Percentiles rank a stretch among this genome's conserved stretches.
Conservation (phyloP, 192 early-diverging fungal species). For the Cetraspora pellucida region DNA sequence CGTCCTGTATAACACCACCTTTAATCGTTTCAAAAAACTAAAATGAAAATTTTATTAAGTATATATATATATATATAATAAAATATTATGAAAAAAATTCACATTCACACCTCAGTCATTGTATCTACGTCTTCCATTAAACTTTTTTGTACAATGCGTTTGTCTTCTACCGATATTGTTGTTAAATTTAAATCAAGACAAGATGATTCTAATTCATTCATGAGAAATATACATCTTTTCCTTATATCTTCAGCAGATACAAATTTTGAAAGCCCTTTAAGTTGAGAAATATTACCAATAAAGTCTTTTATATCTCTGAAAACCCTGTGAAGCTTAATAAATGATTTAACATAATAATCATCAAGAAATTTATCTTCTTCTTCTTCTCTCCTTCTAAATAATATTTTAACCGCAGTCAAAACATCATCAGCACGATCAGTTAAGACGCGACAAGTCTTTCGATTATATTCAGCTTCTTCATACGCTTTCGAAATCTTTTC, state of each 20-base stretch:
- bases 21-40: not conserved
- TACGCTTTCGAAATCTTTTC: not conserved
- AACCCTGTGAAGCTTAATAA: not conserved
- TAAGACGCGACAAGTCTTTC: conserved; percentile 20
- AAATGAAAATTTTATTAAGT: not conserved
- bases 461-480: conserved; percentile 23
- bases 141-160: not conserved
- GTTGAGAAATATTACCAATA: conserved; percentile 11
- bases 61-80: not conserved
- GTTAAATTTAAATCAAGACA: not conserved
- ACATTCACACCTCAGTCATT: not conserved
- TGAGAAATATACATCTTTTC: not conserved
- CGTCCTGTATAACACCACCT: not conserved
- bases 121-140: not conserved
- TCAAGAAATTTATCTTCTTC: not conserved
- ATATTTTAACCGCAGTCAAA: not conserved
- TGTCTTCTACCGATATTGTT: conserved; percentile 4
- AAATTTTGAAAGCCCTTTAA: conserved; percentile 14
- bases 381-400: not conserved
- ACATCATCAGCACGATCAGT: not conserved
- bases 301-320: conserved; percentile 22
- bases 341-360: conserved; percentile 20
- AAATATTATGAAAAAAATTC: too few relatives aligned
- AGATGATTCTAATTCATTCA: not conserved
- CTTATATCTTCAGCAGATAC: not conserved